These are phyloP conservation scores for Malus domestica DNA, from an alignment of 306 rosid genomes.

Conservation along the genomic window ASM211411v1 NC_041804.1:4509501-4510000, in stretches of 20 bases:
- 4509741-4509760: conserved; percentile 35
- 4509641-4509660: conserved; percentile 52
- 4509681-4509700: conserved; percentile 24
- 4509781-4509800: conserved; percentile 39
- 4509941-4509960: conserved; percentile 69
- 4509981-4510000: conserved; percentile 72
- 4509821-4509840: conserved; percentile 48
- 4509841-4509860: conserved; percentile 93
- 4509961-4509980: conserved; percentile 54
- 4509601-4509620: conserved; percentile 76
- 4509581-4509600: conserved; percentile 55
- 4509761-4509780: conserved; percentile 31
- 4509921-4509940: conserved; percentile 87
- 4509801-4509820: conserved; percentile 36
- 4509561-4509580: conserved; percentile 62
- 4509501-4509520: conserved; percentile 83
- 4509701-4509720: conserved; percentile 27
- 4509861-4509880: conserved; percentile 86
- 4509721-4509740: conserved; percentile 43
- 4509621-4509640: conserved; percentile 68
- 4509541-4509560: conserved; percentile 55
- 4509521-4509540: conserved; percentile 67
- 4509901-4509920: conserved; percentile 61
- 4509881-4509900: conserved; percentile 67
- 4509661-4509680: conserved; percentile 28